Evolutionary conservation across 352 stramenopile genomes (phyloP).

Genomic region (Lagenidium sp.): DNA sequence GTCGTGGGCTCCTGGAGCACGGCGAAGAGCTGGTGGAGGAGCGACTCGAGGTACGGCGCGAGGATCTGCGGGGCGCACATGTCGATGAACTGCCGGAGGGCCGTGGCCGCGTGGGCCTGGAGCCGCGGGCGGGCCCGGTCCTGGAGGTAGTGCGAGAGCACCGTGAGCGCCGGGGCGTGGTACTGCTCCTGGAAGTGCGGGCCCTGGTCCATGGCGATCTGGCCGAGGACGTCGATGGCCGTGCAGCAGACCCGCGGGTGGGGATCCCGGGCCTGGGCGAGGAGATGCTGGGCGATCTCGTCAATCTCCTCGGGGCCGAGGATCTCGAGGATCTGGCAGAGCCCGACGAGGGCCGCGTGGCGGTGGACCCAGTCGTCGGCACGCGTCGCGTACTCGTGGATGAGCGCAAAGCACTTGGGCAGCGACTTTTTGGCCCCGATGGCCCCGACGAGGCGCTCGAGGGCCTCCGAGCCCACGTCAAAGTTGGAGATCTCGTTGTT

Average conservation of each 20-base stretch:
- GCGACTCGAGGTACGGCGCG: constrained; percentile 63
- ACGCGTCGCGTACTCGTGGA: constrained; percentile 60
- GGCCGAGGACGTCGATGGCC: constrained; percentile 76
- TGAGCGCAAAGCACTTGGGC: constrained; percentile 64
- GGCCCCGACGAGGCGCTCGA: constrained; percentile 58
- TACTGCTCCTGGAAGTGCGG: constrained; percentile 75
- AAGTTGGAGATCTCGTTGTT: constrained; percentile 80
- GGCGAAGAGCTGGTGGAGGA: constrained; percentile 59
- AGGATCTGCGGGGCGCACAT: constrained; percentile 60
- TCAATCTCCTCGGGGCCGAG: constrained; percentile 54
- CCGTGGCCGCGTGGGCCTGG: constrained; percentile 65
- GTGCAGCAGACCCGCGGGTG: constrained; percentile 78
- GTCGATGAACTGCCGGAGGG: constrained; percentile 78
- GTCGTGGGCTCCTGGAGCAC: constrained; percentile 32
- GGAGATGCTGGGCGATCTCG: constrained; percentile 54
- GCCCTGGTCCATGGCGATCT: constrained; percentile 69
- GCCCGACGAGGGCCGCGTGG: constrained; percentile 64
- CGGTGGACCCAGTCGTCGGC: constrained; percentile 62
- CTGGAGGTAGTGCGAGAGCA: constrained; percentile 59
- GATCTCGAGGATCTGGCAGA: constrained; percentile 80
- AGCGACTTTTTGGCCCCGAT: constrained; percentile 66
- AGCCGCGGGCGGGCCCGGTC: constrained; percentile 49
- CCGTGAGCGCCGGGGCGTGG: constrained; percentile 48
- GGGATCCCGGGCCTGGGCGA: constrained; percentile 51
- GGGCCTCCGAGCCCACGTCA: constrained; percentile 73